Evolutionary conservation across 306 rosid species (phyloP).

Genomic region (Prunus padus): DNA sequence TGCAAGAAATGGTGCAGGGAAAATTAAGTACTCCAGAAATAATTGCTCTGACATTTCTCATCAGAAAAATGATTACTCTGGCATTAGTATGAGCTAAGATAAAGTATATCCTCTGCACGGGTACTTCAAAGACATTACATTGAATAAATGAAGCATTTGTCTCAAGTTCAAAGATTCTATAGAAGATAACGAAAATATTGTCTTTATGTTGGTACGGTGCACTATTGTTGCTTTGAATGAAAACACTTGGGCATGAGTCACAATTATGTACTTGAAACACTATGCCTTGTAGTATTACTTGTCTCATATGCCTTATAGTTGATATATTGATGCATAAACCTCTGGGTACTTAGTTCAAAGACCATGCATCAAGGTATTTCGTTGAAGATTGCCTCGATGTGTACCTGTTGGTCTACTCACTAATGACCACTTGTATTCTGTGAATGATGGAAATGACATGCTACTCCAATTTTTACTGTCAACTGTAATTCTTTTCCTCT

Average conservation of each 20-base stretch:
- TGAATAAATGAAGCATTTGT: background rate
- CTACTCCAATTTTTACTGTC: background rate
- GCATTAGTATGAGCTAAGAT: background rate
- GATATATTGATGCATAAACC: conserved; percentile 1
- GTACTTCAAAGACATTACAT: background rate
- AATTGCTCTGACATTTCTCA: background rate
- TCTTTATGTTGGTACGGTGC: background rate
- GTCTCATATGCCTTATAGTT: conserved; percentile 1
- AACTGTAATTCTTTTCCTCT: conserved; percentile 8
- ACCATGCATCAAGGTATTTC: background rate
- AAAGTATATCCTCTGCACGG: background rate
- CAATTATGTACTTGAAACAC: background rate
- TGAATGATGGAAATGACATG: background rate
- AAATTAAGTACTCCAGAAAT: background rate
- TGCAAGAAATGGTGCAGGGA: background rate
- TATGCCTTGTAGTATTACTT: background rate
- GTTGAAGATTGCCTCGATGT: background rate
- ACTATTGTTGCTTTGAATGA: background rate
- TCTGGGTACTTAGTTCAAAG: background rate
- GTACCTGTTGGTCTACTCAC: background rate
- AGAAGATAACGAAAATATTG: too few relatives aligned
- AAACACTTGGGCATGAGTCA: background rate
- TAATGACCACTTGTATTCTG: background rate
- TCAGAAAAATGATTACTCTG: background rate
- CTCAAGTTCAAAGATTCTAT: background rate